Percentiles rank a stretch among this genome's conserved stretches.
Evolutionary conservation across 2,329 filamentous ascomycete species (phyloP).

Genomic region (Ceratocystis papillata): DNA sequence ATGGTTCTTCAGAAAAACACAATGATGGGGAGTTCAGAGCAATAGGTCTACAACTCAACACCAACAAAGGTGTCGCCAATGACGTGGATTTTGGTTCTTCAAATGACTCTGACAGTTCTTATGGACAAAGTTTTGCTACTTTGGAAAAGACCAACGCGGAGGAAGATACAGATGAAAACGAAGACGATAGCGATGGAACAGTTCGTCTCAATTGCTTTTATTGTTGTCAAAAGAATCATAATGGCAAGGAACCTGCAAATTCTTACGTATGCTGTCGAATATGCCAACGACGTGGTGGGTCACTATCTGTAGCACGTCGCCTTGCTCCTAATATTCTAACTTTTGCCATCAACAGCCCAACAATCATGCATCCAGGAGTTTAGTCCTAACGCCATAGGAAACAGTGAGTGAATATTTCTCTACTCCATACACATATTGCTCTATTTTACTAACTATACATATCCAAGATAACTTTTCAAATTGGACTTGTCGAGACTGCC

Average conservation of each 20-base stretch:
- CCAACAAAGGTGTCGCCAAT: conserved; percentile 33
- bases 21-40: conserved; percentile 18
- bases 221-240: conserved; percentile 75
- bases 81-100: conserved; percentile 31
- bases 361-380: conserved; percentile 74
- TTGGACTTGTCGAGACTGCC: conserved; percentile 39
- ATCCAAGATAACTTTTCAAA: conserved; percentile 33
- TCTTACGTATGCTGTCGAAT: conserved; percentile 62
- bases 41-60: conserved; percentile 15
- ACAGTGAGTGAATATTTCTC: conserved; percentile 39
- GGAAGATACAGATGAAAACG: conserved; percentile 46
- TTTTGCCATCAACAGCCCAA: conserved; percentile 52
- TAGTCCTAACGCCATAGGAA: conserved; percentile 24
- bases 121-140: conserved; percentile 41
- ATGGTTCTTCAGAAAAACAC: conserved; percentile 27
- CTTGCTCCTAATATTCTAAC: conserved; percentile 28
- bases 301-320: not conserved
- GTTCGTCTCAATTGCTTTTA: conserved; percentile 50
- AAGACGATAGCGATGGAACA: conserved; percentile 47
- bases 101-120: conserved; percentile 26
- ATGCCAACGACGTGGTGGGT: conserved; percentile 73
- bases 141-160: conserved; percentile 50
- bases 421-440: not conserved
- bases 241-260: conserved; percentile 72
- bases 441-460: not conserved